Evolutionary conservation across 2,329 filamentous ascomycete species (phyloP), one percentile per base, ranked within the genome.

Genomic region (Berkeleyomyces rouxiae): DNA sequence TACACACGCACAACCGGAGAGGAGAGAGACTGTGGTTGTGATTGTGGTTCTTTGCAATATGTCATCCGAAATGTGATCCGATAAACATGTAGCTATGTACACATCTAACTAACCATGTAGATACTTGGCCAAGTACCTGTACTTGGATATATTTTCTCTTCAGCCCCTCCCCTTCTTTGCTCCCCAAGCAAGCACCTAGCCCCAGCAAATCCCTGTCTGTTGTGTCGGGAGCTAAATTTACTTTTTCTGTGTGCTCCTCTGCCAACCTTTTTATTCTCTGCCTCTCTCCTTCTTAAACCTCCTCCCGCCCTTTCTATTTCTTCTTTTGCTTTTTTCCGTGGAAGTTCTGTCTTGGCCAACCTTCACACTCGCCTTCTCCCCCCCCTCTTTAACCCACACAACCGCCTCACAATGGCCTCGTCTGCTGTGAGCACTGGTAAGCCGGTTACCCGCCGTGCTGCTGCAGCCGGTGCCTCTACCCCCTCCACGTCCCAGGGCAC

Each of bases 401-500:
- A 23, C 36, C 9, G 31, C 6, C 51, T 58, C 61, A 63, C 62
- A 62, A 65, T 62, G 62, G 63, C 64, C 59, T 62, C 65, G 49
- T 64, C 65, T 63, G 63, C 62, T 42, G 62, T 64, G 43, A 59
- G 59, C 58, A 46, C 63, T 46, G 58, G 55, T 55, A 39, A 61
- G 40, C 23, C 57, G 58, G 53, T 59, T 39, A 62, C 55, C 46
- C 33, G 67, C 68, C 55, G 67, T 65, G 9, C 61, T n/a, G 9
- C 59, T n/a, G 69, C 67, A 1, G 70, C 70, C 61, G 73, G 66
- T 9, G 69, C 67, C 31, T 62, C 62, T 53, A 58, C 65, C 5
- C 61, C 65, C 36, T 61, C 64, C 5, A 63, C 82, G 10, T 78
- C 80, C 63, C 75, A 75, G 51, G 80, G 77, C 59, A 83, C 82